These are phyloP conservation scores for Eucalyptus melliodora DNA, from an alignment of 345 rosid genomes.

Conservation along the genomic window DNA sequence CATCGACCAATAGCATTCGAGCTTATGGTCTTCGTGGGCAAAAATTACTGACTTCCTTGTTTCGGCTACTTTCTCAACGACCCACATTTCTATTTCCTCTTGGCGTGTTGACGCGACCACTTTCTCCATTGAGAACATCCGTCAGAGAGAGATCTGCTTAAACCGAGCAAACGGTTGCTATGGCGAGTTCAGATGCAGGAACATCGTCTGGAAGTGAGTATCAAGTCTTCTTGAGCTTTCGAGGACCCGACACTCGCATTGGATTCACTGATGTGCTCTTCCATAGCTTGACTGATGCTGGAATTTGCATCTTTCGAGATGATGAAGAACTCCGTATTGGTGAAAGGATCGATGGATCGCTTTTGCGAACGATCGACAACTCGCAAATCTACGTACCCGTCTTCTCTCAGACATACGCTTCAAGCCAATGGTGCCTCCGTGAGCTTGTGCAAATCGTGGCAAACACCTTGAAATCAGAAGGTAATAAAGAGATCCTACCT, in stretches of 20 bases:
- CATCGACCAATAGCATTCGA: background rate
- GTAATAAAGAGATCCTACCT: background rate
- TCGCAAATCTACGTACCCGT: background rate
- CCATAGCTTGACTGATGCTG: background rate
- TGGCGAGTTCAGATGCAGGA: background rate
- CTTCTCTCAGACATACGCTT: background rate
- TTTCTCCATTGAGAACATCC: background rate
- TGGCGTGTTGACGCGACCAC: rapidly evolving
- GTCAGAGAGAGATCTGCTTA: background rate
- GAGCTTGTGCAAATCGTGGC: background rate
- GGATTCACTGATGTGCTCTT: background rate
- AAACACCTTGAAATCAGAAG: background rate
- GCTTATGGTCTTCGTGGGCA: background rate
- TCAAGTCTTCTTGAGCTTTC: background rate
- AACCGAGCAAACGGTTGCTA: background rate
- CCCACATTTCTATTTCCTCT: background rate
- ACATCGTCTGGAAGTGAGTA: background rate
- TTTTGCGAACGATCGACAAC: background rate
- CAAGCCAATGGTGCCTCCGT: background rate
- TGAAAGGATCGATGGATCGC: background rate
- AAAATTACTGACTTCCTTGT: background rate
- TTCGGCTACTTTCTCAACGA: background rate
- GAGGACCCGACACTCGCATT: background rate
- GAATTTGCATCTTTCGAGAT: background rate
- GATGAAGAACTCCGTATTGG: background rate